Base-by-base conservation (phyloP, 306 rosid genomes). In the Dalbergia cultrata region DNA sequence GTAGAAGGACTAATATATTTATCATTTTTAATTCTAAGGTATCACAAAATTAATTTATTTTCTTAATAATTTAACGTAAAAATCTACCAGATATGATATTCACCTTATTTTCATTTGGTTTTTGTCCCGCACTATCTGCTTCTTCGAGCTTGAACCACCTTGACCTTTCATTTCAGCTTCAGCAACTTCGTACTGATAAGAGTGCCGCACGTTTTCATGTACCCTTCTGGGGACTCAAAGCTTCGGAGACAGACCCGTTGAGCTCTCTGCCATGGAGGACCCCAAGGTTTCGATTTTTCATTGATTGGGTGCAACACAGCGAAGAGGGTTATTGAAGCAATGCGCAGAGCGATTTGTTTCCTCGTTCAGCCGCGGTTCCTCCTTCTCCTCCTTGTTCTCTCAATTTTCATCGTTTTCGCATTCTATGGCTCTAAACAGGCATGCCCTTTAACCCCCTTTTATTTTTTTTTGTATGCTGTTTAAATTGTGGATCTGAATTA, bases 341-440 rank as follows among this genome's bases (percentile, higher is more conserved):
- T 90, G 95, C 85, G 90, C 68, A 64, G 89, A 69, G 92, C 56
- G 70, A 87, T 89, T 82, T 82, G 89, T 21, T 64, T 86, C 54
- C 86, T 91, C 70, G 19, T 84, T 33, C 91, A 89, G 58, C 92
- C 92, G n/a, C 79, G 89, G 56, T 87, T 68, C 81, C 85, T 91
- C 59, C 80, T 89, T 37, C 79, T 89, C 83, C 72, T 80, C 64
- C 11, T 86, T 41, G 81, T 80, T 67, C 85, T 87, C 49, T 74
- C 61, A 8, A 66, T 91, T 70, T 82, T 87, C 80, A 77, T 87
- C 35, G 80, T 91, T 45, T 80, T 82, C 81, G 88, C 81, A 58
- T 80, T 91, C 72, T 84, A 85, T 54, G n/a, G 26, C 18, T 19
- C 79, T 4, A 83, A 72, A 49, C 43, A 67, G 74, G 86, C 70